Evolutionary conservation across 2,329 filamentous ascomycete species (phyloP), one percentile per base, ranked within the genome.

Genomic region (Arthrobotrys sinensis): DNA sequence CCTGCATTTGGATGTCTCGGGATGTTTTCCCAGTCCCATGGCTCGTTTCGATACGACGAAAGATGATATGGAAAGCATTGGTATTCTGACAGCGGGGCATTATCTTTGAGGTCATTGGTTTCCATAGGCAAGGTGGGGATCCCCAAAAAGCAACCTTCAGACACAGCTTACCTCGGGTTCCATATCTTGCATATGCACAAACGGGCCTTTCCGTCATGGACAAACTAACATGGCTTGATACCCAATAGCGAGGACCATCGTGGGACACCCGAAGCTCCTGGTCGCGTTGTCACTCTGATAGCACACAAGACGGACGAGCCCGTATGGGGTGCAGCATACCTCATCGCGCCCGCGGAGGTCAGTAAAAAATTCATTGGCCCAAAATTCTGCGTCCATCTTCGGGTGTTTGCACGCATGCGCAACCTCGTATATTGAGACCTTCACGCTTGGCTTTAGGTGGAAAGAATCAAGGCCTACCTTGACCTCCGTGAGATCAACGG

Each of bases 401-500:
- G 65, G 72, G 69, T 70, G 40, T 66, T 70, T 57, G 62, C 63
- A 55, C 45, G 48, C 24, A 48, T 43, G 38, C 46, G 55, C 48
- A 52, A 28, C 43, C 57, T 60, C 57, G 55, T 48, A 63, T 67
- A 40, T 63, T 71, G 50, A 71, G 70, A 43, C 11, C 28, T 60
- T 48, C 36, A 21, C 43, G 24, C 48, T 52, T 64, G 36, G n/a
- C 11, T 62, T 55, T 66, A 80, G 80, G 75, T 78, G 45, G 75
- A 78, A 68, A 63, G 67, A 66, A 78, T 78, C 19, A 78, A 78
- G 34, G 52, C 62, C 45, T 80, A 81, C 48, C 92, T 99, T 57
- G 94, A 98, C 84, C 95, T 97, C 80, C 91, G 96, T 53, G 96
- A 99, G 85, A 97, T 98, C 83, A 97, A 98, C 85, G 96, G 96